These are phyloP conservation scores for Rubroboletus pulcherrimus DNA, from an alignment of 768 basidiomycete species.

Conservation along the genomic window DNA sequence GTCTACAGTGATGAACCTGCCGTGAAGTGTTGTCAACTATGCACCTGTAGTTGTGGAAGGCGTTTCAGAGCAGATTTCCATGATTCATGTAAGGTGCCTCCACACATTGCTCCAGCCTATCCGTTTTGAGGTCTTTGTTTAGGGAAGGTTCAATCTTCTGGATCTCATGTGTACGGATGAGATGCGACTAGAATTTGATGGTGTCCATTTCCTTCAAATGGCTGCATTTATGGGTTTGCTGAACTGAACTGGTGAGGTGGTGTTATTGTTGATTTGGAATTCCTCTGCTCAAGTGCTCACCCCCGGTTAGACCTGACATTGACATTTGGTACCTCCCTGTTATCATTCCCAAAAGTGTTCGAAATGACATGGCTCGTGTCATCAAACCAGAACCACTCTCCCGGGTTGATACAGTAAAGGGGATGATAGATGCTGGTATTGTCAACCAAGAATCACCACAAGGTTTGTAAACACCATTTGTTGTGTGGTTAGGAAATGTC, in stretches of 20 bases:
- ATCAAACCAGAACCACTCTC: slow-evolving; percentile 58
- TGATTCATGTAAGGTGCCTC: slow-evolving; percentile 58
- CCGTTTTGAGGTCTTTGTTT: background rate
- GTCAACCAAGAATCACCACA: slow-evolving; percentile 49
- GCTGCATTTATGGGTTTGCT: slow-evolving; percentile 74
- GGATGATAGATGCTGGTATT: slow-evolving; percentile 60
- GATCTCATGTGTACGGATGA: slow-evolving; percentile 51
- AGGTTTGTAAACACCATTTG: slow-evolving; percentile 21
- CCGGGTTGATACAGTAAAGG: slow-evolving; percentile 55
- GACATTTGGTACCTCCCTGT: slow-evolving; percentile 67
- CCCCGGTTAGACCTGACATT: slow-evolving; percentile 42
- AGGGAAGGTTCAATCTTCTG: slow-evolving; percentile 74
- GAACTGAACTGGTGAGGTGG: slow-evolving; percentile 53
- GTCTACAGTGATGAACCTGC: slow-evolving; percentile 57
- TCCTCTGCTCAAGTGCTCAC: slow-evolving; percentile 2
- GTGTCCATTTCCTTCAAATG: slow-evolving; percentile 72
- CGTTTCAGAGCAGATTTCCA: slow-evolving; percentile 45
- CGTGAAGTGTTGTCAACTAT: slow-evolving; percentile 66
- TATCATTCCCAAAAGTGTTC: slow-evolving; percentile 52
- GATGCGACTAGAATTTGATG: slow-evolving; percentile 69
- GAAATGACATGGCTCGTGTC: slow-evolving; percentile 56
- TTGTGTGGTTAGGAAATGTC: background rate
- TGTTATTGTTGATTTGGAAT: background rate
- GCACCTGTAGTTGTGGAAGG: slow-evolving; percentile 36
- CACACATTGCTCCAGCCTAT: background rate